These are phyloP conservation scores for Diaporthe nobilis DNA, from an alignment of 2,329 filamentous ascomycete species.

Conservation along the genomic window DNA sequence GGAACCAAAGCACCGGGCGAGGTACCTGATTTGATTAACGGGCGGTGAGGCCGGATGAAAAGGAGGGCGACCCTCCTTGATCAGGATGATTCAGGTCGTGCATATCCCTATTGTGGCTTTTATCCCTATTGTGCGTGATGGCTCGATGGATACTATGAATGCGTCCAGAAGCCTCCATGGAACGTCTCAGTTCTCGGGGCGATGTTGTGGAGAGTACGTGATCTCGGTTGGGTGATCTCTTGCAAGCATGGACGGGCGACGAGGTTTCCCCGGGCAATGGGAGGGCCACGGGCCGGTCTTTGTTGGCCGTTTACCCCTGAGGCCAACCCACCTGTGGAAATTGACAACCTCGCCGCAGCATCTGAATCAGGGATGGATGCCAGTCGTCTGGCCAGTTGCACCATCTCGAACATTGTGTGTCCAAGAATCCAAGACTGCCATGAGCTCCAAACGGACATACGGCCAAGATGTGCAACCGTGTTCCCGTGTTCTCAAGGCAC, in stretches of 20 bases:
- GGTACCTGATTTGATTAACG: conserved; percentile 6
- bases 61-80: neutral
- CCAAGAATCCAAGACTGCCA: neutral
- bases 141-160: neutral
- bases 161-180: conserved; percentile 2
- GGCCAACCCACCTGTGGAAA: conserved; percentile 33
- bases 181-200: neutral
- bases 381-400: neutral
- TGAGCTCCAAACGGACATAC: neutral
- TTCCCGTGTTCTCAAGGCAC: neutral
- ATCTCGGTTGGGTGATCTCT: conserved; percentile 31
- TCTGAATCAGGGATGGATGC: conserved; percentile 21
- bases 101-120: conserved; percentile 18
- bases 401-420: neutral
- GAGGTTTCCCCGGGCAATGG: conserved; percentile 30
- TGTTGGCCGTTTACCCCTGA: conserved; percentile 34
- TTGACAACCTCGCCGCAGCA: conserved; percentile 35
- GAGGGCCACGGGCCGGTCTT: conserved; percentile 30
- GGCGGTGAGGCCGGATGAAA: conserved; percentile 18
- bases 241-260: conserved; percentile 18
- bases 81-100: neutral
- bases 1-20: neutral
- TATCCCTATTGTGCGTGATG: neutral
- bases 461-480: neutral
- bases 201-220: conserved; percentile 16